phyloP scores from a whole-genome alignment of 208 protist species.

The Angomonas ambiguus region DNA sequence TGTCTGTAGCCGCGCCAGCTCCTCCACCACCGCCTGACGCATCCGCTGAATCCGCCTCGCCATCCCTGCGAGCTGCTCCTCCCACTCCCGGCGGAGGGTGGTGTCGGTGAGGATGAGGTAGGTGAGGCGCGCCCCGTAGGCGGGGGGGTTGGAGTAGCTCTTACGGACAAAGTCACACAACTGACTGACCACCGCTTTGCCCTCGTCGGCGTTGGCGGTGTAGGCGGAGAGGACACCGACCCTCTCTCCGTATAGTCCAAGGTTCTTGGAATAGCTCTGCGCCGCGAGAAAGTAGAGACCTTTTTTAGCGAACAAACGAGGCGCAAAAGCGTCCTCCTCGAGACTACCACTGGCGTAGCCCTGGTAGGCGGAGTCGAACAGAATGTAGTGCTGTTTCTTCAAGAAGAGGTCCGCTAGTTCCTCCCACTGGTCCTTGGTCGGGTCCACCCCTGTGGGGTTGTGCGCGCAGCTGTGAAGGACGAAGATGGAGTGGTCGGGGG shows the following conservation, averaged over 20 bases:
- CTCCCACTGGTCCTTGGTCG: constrained; percentile 94
- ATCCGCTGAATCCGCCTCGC: constrained; percentile 76
- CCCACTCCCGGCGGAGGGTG: constrained; percentile 85
- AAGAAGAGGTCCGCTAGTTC: constrained; percentile 86
- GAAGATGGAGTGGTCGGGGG: constrained; percentile 89
- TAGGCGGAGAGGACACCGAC: constrained; percentile 87
- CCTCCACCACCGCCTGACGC: constrained; percentile 65
- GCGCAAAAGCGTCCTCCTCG: constrained; percentile 90
- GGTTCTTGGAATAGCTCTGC: constrained; percentile 98
- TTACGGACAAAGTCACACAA: constrained; percentile 86
- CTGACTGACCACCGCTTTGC: constrained; percentile 67
- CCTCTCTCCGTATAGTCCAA: constrained; percentile 97
- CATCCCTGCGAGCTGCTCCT: constrained; percentile 89
- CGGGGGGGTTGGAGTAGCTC: constrained; percentile 95
- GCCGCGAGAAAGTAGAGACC: constrained; percentile 84
- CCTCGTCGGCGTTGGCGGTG: constrained; percentile 35
- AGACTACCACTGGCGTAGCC: constrained; percentile 96
- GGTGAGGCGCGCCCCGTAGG: constrained; percentile 95
- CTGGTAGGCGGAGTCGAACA: constrained; percentile 97
- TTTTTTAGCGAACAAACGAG: constrained; percentile 63
- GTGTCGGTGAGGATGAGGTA: constrained; percentile 82
- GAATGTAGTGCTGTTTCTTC: constrained; percentile 78
- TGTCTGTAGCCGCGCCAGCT: constrained; percentile 64
- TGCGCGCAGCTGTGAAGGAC: constrained; percentile 98
- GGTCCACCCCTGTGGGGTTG: constrained; percentile 99